Conservation (phyloP, 106 monocot genomes). For the Acanthochlamys bracteata region DNA sequence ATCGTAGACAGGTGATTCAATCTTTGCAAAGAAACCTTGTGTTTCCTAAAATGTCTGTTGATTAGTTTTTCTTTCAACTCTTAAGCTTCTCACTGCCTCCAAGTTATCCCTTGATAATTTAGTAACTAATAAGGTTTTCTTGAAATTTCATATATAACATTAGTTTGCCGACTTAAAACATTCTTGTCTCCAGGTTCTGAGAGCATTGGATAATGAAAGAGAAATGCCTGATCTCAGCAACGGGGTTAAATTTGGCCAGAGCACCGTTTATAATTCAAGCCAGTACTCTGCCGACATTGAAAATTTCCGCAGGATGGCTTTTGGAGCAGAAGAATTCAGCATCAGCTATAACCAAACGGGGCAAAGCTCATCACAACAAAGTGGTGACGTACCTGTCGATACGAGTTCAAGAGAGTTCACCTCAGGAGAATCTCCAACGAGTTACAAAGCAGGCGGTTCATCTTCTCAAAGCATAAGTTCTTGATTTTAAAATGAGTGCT, state of each 20-base stretch:
- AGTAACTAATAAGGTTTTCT: background rate
- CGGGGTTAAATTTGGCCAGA: slow-evolving; percentile 32
- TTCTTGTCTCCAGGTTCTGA: slow-evolving; percentile 17
- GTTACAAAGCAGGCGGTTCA: too few relatives aligned
- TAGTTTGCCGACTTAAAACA: background rate
- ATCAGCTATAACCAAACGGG: slow-evolving; percentile 5
- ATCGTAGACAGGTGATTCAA: background rate
- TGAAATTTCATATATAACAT: background rate
- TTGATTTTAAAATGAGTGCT: too few relatives aligned
- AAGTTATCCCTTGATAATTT: background rate
- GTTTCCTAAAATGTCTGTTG: background rate
- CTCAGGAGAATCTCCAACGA: too few relatives aligned
- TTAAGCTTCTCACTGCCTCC: background rate
- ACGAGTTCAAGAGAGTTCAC: too few relatives aligned
- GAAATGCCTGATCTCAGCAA: slow-evolving; percentile 27
- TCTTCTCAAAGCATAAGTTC: too few relatives aligned
- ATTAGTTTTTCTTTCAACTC: background rate
- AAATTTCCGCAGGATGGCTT: slow-evolving; percentile 22
- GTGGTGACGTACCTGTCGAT: too few relatives aligned
- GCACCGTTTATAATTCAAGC: slow-evolving; percentile 15
- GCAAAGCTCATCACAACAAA: too few relatives aligned
- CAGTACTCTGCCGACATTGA: slow-evolving; percentile 20
- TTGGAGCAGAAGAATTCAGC: slow-evolving; percentile 12
- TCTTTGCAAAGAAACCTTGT: background rate
- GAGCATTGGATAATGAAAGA: slow-evolving; percentile 24